phyloP scores from a whole-genome alignment of 2,329 filamentous ascomycete genomes.

The Fusarium pseudocircinatum region DNA sequence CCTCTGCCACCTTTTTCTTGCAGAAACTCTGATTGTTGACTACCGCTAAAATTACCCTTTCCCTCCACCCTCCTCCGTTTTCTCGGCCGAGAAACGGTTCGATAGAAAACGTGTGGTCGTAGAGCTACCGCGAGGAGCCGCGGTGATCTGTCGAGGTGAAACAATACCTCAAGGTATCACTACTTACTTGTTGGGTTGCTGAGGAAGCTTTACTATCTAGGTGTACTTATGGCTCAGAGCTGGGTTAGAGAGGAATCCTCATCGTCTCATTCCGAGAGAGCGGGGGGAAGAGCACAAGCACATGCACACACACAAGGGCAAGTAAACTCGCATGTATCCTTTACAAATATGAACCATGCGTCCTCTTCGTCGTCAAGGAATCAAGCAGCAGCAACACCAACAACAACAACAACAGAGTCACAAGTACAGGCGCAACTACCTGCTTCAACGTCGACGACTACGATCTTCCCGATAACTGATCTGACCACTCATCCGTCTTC shows the following conservation, averaged over 20 bases:
- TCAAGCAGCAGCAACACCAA: slow-evolving; percentile 10
- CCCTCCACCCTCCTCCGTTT: slow-evolving; percentile 17
- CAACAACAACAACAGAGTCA: neutral
- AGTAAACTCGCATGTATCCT: slow-evolving; percentile 8
- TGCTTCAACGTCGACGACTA: neutral
- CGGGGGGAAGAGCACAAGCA: slow-evolving; percentile 7
- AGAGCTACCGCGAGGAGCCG: slow-evolving; percentile 21
- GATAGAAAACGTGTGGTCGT: slow-evolving; percentile 17
- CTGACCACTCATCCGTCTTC: slow-evolving; percentile 13
- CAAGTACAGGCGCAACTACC: neutral
- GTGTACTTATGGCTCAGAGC: slow-evolving; percentile 27
- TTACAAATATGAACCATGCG: slow-evolving; percentile 11
- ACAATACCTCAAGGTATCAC: neutral
- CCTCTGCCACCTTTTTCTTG: slow-evolving; percentile 17
- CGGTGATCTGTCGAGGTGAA: slow-evolving; percentile 22
- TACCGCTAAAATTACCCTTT: slow-evolving; percentile 16
- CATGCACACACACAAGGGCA: neutral
- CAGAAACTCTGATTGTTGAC: slow-evolving; percentile 22
- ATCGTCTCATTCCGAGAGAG: slow-evolving; percentile 32
- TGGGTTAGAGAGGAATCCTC: slow-evolving; percentile 37
- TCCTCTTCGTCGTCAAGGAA: slow-evolving; percentile 16
- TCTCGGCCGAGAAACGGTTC: slow-evolving; percentile 31
- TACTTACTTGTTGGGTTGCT: neutral
- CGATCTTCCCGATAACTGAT: slow-evolving; percentile 6
- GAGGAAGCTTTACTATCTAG: neutral